Evolutionary conservation across 2,329 filamentous ascomycete species (phyloP).

Genomic region (Samsoniella hepiali): DNA sequence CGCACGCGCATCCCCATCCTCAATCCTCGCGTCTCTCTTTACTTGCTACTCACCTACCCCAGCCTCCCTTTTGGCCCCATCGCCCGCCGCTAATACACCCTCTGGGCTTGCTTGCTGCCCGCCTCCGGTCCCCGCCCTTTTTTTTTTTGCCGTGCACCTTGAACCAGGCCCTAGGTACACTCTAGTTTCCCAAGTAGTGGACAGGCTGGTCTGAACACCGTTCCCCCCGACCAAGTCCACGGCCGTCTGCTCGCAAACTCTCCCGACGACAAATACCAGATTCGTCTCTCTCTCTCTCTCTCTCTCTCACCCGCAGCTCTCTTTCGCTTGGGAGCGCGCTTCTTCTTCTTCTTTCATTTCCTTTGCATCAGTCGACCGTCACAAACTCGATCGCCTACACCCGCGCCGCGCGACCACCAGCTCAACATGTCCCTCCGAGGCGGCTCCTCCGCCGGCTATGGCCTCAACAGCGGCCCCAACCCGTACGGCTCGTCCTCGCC

Average conservation of each 20-base stretch:
- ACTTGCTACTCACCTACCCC: no score
- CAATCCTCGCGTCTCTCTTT: no score
- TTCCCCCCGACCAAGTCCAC: no score
- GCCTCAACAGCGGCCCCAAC: conserved; percentile 67
- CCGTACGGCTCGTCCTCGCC: conserved; percentile 62
- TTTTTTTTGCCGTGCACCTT: no score
- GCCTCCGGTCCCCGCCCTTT: no score
- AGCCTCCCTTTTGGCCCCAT: conserved; percentile 16
- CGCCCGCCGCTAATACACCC: no score
- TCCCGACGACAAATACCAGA: no score
- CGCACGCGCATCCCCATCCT: no score
- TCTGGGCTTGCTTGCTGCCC: no score
- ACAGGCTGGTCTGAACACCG: conserved; percentile 20
- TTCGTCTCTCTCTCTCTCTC: background rate
- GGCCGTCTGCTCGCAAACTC: no score
- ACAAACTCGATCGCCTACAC: no score
- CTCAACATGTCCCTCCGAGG: conserved; percentile 49
- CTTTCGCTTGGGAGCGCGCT: background rate
- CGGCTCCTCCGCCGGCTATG: conserved; percentile 72
- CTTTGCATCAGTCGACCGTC: conserved; percentile 3
- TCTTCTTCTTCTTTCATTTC: background rate
- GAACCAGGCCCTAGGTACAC: no score
- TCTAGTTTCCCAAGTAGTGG: conserved; percentile 16
- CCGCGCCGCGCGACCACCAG: background rate
- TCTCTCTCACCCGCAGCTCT: background rate